phyloP scores from a whole-genome alignment of 2,329 filamentous ascomycete genomes.

The Scleromitrula shiraiana region DNA sequence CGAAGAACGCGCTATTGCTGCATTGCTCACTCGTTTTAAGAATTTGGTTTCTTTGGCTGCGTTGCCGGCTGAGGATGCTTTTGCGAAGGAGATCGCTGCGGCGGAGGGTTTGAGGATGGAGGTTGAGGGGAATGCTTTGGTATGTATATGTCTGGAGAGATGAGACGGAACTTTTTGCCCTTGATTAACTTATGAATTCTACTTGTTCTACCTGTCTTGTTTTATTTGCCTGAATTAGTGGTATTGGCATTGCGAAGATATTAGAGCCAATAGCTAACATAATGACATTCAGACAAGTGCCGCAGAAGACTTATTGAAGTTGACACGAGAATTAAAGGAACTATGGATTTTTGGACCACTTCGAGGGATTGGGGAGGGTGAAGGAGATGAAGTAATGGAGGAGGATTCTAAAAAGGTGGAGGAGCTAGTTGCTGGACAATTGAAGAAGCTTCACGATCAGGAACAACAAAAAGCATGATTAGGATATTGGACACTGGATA shows the following conservation, averaged over 20 bases:
- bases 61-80: slow-evolving; percentile 22
- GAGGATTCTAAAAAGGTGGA: slow-evolving; percentile 31
- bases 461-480: background rate
- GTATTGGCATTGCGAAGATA: background rate
- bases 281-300: slow-evolving; percentile 23
- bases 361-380: slow-evolving; percentile 36
- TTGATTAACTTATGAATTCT: background rate
- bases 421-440: slow-evolving; percentile 20
- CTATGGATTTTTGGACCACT: slow-evolving; percentile 43
- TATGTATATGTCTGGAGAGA: slow-evolving; percentile 11
- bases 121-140: slow-evolving; percentile 27
- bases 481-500: background rate
- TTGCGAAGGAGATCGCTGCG: slow-evolving; percentile 26
- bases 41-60: slow-evolving; percentile 32
- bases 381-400: slow-evolving; percentile 33
- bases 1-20: slow-evolving; percentile 38
- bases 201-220: background rate
- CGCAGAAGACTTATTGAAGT: slow-evolving; percentile 36
- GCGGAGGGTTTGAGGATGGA: slow-evolving; percentile 28
- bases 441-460: slow-evolving; percentile 12
- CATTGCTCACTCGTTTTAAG: slow-evolving; percentile 38
- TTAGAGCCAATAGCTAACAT: background rate
- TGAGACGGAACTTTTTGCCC: too few relatives aligned
- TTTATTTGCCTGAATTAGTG: background rate
- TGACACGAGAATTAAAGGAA: slow-evolving; percentile 42